Percentiles rank a stretch among this genome's conserved stretches.
These are phyloP conservation scores for Tillandsia leiboldiana DNA, from an alignment of 176 grass and related monocot genomes.

Conservation along the genomic window DNA sequence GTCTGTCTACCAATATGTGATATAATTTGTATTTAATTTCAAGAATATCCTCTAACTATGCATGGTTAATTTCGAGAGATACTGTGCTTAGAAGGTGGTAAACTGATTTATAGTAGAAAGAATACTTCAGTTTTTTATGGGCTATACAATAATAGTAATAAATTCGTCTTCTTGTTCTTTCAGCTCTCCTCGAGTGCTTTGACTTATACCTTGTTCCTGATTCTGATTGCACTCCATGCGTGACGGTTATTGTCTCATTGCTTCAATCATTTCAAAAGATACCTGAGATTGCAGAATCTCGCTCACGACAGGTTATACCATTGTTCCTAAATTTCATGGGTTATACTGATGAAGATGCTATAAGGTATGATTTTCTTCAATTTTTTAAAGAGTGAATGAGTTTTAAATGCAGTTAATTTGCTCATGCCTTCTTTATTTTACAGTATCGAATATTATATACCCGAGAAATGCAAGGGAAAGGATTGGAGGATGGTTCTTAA, in stretches of 20 bases:
- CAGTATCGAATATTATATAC: slow-evolving; percentile 53
- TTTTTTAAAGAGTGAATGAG: slow-evolving; percentile 7
- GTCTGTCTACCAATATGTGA: neutral
- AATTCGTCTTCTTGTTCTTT: slow-evolving; percentile 19
- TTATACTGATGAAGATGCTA: slow-evolving; percentile 37
- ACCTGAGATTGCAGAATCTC: slow-evolving; percentile 78
- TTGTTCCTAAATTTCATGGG: slow-evolving; percentile 90
- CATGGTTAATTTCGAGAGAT: neutral
- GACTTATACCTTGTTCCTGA: slow-evolving; percentile 41
- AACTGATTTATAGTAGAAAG: no score
- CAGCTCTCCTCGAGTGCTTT: slow-evolving; percentile 63
- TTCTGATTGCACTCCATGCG: slow-evolving; percentile 55
- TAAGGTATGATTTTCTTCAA: slow-evolving; percentile 46
- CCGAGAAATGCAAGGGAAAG: slow-evolving; percentile 59
- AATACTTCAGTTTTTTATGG: neutral
- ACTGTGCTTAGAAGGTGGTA: no score
- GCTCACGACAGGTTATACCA: slow-evolving; percentile 75
- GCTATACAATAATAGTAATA: neutral
- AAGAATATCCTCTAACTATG: neutral
- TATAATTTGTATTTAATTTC: neutral
- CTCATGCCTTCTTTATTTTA: slow-evolving; percentile 22
- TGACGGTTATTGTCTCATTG: slow-evolving; percentile 46
- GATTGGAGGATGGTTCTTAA: slow-evolving; percentile 77
- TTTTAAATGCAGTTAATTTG: slow-evolving; percentile 10
- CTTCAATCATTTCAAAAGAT: slow-evolving; percentile 80